Evolutionary conservation across 2,329 filamentous ascomycete species (phyloP).

Genomic region (Ceratocystis cacaofunesta): DNA sequence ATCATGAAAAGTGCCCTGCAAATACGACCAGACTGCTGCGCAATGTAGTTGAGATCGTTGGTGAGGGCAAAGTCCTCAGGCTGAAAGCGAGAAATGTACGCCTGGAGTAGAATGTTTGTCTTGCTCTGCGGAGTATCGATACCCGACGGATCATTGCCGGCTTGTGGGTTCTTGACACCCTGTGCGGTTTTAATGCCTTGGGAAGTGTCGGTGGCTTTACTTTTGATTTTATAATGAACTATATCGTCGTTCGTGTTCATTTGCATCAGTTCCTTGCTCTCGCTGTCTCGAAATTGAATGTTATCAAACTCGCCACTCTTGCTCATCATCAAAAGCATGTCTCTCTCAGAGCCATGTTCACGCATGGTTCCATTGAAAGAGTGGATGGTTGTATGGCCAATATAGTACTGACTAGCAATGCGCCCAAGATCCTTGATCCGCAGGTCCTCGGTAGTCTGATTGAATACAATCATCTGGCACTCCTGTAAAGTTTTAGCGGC

Average conservation of each 20-base stretch:
- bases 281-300: slow-evolving; percentile 79
- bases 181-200: too few species aligned
- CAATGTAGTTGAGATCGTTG: slow-evolving; percentile 87
- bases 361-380: slow-evolving; percentile 95
- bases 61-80: slow-evolving; percentile 86
- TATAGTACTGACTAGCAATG: slow-evolving; percentile 95
- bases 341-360: slow-evolving; percentile 70
- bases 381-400: slow-evolving; percentile 81
- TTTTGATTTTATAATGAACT: slow-evolving; percentile 22
- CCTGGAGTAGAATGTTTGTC: slow-evolving; percentile 88
- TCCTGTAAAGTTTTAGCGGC: slow-evolving; percentile 76
- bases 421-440: slow-evolving; percentile 88
- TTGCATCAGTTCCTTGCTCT: slow-evolving; percentile 69
- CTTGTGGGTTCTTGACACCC: too few species aligned
- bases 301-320: slow-evolving; percentile 98
- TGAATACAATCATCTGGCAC: slow-evolving; percentile 98
- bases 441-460: slow-evolving; percentile 79
- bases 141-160: slow-evolving; percentile 21
- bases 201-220: slow-evolving; percentile 20
- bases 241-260: slow-evolving; percentile 47
- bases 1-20: slow-evolving; percentile 96
- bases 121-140: slow-evolving; percentile 66
- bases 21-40: slow-evolving; percentile 88
- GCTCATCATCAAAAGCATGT: slow-evolving; percentile 89
- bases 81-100: slow-evolving; percentile 77